A percentile compares a stretch with the other conserved stretches of the same genome.
These are phyloP conservation scores for Fusarium sp. DNA, from an alignment of 2,329 filamentous ascomycete species.

Conservation along the genomic window DNA sequence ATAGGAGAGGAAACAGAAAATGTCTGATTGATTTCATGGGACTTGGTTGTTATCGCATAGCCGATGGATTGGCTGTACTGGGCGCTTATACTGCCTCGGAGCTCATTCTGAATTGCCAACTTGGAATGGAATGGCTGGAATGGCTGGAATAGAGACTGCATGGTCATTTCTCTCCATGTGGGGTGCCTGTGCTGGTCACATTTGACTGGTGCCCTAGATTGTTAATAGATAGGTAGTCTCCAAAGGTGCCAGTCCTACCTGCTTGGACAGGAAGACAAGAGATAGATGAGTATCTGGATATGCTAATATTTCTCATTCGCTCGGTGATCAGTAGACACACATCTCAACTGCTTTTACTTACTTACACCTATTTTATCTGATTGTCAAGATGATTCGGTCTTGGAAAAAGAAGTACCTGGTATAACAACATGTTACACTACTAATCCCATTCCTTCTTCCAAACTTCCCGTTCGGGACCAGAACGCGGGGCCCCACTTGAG, in stretches of 20 bases:
- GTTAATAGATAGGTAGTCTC: constrained; percentile 32
- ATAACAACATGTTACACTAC: too few species aligned
- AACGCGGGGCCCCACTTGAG: background rate
- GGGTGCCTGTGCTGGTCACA: constrained; percentile 39
- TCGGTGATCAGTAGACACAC: too few species aligned
- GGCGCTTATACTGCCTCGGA: background rate
- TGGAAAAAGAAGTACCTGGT: too few species aligned
- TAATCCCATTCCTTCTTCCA: background rate
- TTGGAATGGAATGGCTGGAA: constrained; percentile 16
- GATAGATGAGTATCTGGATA: background rate
- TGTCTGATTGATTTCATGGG: constrained; percentile 23
- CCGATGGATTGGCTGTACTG: constrained; percentile 7
- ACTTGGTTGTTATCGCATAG: background rate
- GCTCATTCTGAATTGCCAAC: constrained; percentile 12
- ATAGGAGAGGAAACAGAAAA: constrained; percentile 22
- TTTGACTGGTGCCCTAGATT: constrained; percentile 18
- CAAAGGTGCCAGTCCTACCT: constrained; percentile 8
- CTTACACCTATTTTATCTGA: too few species aligned
- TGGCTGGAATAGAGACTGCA: constrained; percentile 10
- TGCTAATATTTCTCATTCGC: too few species aligned
- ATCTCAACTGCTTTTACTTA: too few species aligned
- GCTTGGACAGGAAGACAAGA: background rate
- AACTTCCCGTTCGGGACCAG: background rate
- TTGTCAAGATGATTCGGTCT: too few species aligned
- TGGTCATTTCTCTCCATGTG: constrained; percentile 6